phyloP scores from a whole-genome alignment of 495 filamentous ascomycete genomes.

The Mytilinidion resinicola region DNA sequence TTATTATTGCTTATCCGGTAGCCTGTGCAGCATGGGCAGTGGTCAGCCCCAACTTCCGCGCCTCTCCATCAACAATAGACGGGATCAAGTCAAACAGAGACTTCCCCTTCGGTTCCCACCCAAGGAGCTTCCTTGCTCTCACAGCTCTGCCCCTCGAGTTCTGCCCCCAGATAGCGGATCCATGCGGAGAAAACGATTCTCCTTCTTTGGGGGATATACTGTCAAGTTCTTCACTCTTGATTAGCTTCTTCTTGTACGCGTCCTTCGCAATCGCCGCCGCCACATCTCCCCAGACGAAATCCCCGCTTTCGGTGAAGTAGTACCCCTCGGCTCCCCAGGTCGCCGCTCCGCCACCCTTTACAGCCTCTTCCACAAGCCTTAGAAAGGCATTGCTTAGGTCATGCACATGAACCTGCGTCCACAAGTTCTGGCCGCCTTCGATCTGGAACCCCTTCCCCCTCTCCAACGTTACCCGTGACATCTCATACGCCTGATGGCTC shows the following conservation, averaged over 20 bases:
- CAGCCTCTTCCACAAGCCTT: slow-evolving; percentile 59
- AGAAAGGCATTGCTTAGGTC: slow-evolving; percentile 65
- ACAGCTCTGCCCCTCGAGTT: slow-evolving; percentile 54
- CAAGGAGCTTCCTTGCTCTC: slow-evolving; percentile 54
- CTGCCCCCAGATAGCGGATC: slow-evolving; percentile 41
- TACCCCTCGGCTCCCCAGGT: slow-evolving; percentile 69
- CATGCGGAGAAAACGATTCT: slow-evolving; percentile 20
- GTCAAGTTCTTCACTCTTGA: slow-evolving; percentile 50
- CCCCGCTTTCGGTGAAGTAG: slow-evolving; percentile 66
- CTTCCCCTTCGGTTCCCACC: slow-evolving; percentile 50
- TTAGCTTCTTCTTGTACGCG: slow-evolving; percentile 57
- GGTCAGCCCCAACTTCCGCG: slow-evolving; percentile 34
- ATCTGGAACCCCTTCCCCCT: slow-evolving; percentile 59
- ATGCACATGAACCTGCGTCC: slow-evolving; percentile 69
- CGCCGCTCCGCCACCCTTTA: slow-evolving; percentile 49
- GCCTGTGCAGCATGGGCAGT: slow-evolving; percentile 37
- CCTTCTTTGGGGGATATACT: slow-evolving; percentile 29
- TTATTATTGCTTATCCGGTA: slow-evolving; percentile 23
- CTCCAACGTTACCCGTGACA: slow-evolving; percentile 52
- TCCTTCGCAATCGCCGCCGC: slow-evolving; percentile 53
- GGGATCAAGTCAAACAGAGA: slow-evolving; percentile 49
- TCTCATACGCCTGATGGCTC: slow-evolving; percentile 57
- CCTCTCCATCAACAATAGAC: slow-evolving; percentile 42
- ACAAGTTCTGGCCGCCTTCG: slow-evolving; percentile 57
- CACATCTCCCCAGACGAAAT: slow-evolving; percentile 66